Evolutionary conservation across 176 grass and related monocot genomes (phyloP).

Genomic region (Paspalum notatum): DNA sequence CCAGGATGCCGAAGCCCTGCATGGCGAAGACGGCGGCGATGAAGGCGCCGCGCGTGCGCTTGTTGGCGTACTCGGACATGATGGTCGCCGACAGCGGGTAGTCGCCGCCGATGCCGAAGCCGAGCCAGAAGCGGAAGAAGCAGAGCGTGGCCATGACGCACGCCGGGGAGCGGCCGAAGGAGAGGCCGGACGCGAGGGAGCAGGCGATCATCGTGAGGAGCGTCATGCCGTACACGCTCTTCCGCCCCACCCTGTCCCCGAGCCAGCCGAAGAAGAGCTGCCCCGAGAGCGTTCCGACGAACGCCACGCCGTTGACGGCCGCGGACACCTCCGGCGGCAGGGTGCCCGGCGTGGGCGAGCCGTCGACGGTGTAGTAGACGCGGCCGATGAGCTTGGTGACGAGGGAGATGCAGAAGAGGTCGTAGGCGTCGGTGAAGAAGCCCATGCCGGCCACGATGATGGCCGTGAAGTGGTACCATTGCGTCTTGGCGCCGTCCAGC

Average conservation of each 20-base stretch:
- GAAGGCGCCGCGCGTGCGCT: constrained; percentile 65
- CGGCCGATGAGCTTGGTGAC: constrained; percentile 60
- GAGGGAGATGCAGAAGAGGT: constrained; percentile 66
- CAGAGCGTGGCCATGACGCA: constrained; percentile 54
- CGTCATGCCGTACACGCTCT: constrained; percentile 56
- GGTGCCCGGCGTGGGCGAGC: constrained; percentile 45
- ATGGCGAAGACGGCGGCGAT: constrained; percentile 84
- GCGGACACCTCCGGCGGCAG: constrained; percentile 56
- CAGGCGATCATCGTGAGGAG: constrained; percentile 48
- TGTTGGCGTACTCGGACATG: constrained; percentile 85
- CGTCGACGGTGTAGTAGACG: constrained; percentile 54
- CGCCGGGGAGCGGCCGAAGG: constrained; percentile 31
- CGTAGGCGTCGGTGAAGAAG: constrained; percentile 71
- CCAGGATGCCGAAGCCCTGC: constrained; percentile 78
- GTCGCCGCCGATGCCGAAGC: constrained; percentile 63
- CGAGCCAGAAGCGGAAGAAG: constrained; percentile 71
- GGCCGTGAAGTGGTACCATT: constrained; percentile 62
- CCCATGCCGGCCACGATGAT: constrained; percentile 60
- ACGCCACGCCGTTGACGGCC: constrained; percentile 57
- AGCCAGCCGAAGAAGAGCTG: constrained; percentile 70
- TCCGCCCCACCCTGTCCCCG: constrained; percentile 54
- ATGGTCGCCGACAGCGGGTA: constrained; percentile 67
- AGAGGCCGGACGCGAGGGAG: constrained; percentile 53
- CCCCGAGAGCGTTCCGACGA: constrained; percentile 51
- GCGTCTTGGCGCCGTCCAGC: constrained; percentile 54